Evolutionary conservation across 352 stramenopile species (phyloP).

Genomic region (Globisporangium takayamanum): DNA sequence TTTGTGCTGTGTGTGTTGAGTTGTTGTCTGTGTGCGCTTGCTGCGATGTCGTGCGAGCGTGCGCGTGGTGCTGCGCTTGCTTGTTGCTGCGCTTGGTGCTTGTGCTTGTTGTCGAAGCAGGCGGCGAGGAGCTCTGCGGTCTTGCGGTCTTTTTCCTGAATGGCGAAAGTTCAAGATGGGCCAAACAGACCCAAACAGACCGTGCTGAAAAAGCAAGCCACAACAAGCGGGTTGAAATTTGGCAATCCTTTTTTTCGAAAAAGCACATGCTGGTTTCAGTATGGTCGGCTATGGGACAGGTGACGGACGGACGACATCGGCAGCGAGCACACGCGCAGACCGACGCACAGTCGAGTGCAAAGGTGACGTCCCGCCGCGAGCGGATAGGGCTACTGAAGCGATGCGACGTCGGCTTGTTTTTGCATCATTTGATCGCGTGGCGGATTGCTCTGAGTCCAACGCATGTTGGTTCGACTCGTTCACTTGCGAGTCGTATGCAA

Average conservation of each 20-base stretch:
- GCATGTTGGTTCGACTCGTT: too few relatives aligned
- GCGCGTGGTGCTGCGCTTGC: background rate
- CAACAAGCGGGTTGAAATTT: background rate
- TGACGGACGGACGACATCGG: background rate
- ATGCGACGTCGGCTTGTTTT: too few relatives aligned
- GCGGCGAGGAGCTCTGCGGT: constrained; percentile 2
- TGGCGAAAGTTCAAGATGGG: constrained; percentile 1
- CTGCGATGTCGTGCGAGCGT: too few relatives aligned
- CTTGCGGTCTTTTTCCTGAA: constrained; percentile 2
- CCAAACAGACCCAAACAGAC: too few relatives aligned
- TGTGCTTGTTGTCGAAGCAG: background rate
- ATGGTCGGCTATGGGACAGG: background rate
- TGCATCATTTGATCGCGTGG: too few relatives aligned
- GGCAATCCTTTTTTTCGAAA: background rate
- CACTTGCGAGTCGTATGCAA: too few relatives aligned
- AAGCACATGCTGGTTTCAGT: background rate
- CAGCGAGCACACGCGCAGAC: background rate
- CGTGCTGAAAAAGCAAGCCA: too few relatives aligned
- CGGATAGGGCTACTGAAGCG: too few relatives aligned
- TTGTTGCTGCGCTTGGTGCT: background rate
- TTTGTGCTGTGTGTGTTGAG: background rate
- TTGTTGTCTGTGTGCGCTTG: background rate
- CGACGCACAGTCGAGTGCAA: background rate
- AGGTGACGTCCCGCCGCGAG: background rate
- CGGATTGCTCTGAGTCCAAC: too few relatives aligned